Evolutionary conservation across 306 rosid species (phyloP), one percentile per base, ranked within the genome.

Genomic region (Casuarina cunninghamiana): DNA sequence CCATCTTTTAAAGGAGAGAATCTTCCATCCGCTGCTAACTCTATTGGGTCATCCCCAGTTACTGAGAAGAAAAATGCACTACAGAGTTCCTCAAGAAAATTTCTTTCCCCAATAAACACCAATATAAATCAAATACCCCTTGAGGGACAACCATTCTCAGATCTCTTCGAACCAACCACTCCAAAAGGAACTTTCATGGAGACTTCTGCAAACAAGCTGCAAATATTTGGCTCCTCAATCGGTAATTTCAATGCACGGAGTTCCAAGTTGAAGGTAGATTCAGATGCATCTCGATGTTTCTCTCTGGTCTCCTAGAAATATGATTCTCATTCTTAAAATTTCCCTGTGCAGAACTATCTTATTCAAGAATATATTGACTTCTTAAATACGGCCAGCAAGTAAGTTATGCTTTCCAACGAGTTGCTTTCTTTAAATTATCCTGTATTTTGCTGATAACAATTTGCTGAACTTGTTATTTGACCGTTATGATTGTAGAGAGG

Each of bases 361-460:
- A 91, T 78, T 63, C 89, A 91, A 75, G 93, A 92, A 78, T 95
- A 95, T 78, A 67, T 95, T 70, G 83, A 84, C 77, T 88, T 92
- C 91, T 84, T 92, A 76, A 95, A 95, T 73, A 84, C 90, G 62
- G 99, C 97, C 42, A 92, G 88, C 95, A 90, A 93, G 98, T 94
- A 75, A 70, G 72, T 45, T 75, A 41, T 26, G 70, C 19, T 49
- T 46, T 72, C 37, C 66, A 60, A 17, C 48, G 60, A 60, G 11
- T 72, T 15, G 46, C 71, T 63, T 63, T 8, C 26, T 53, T 5
- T 48, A 69, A 48, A 15, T 55, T 37, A 3, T 53, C 53, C 21
- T 10, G 11, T 19, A 53, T 0, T 26, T 26, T 26, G 32, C 32
- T 26, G 32, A 26, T 26, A 26, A 26, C 32, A 35, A 39, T 44